Base-by-base conservation (phyloP, 345 rosid species). In the Psidium guajava region DNA sequence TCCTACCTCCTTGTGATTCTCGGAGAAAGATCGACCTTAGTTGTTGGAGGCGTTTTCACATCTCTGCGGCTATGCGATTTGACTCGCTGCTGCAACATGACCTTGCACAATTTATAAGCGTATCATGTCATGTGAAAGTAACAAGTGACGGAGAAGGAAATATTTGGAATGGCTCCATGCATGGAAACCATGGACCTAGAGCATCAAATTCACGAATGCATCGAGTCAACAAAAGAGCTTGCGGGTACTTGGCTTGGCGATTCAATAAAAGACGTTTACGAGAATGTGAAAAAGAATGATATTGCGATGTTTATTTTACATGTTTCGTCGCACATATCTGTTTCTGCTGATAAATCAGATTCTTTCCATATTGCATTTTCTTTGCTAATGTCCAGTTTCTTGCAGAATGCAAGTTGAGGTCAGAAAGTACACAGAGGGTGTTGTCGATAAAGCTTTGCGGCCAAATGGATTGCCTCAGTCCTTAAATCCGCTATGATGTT, bases 371-470 rank as follows among this genome's bases (percentile, higher is more conserved):
- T 10, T 52, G 13, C 40, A 61, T 80, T n/a, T 36, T 57, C 80
- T 56, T 57, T 53, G 11, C 61, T 87, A 16, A 21, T 80, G 64
- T 69, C 36, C 18, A 4, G 44, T 32, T 83, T 73, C 77, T 44
- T 84, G 88, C 93, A 97, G 99, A 86, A 97, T 97, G 99, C 99
- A 97, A 93, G 99, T 97, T 80, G 98, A 95, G 91, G 98, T 96
- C 84, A 97, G 98, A 94, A 97, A 97, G 87, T 92, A 93, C 90
- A 97, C 98, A 1, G 99, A 97, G 92, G 99, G 99, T 21, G 81
- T 93, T 53, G 90, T 90, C 52, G 94, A 97, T 58, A 94, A 92
- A 86, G 95, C 86, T 74, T 47, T 97, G 83, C 95, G 98, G 83
- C 99, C 98, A 40, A 97, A 97, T 84, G 98, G 99, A 86, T 89